phyloP scores from a whole-genome alignment of 352 stramenopile species.

The Phytopythium chamaehyphon region DNA sequence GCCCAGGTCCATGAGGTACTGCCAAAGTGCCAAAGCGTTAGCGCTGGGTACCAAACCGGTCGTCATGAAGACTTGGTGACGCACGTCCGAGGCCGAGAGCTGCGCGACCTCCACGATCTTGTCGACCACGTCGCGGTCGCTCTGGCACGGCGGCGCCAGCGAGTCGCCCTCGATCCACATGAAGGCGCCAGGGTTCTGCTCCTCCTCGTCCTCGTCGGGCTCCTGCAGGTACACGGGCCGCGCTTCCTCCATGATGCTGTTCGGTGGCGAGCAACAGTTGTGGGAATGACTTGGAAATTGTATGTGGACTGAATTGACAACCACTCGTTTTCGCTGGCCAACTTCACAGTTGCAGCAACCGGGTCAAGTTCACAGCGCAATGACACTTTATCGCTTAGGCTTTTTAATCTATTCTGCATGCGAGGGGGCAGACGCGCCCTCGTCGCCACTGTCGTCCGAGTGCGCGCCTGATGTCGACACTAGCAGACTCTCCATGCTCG shows the following conservation, averaged over 20 bases:
- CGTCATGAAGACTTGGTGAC: no score
- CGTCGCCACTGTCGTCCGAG: background rate
- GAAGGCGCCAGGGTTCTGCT: conserved; percentile 37
- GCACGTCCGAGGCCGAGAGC: conserved; percentile 36
- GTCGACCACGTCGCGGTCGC: conserved; percentile 47
- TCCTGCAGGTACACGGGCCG: conserved; percentile 19
- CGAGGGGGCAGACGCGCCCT: background rate
- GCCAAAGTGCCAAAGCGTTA: background rate
- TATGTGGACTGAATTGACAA: no score
- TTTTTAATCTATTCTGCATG: no score
- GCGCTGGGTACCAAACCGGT: background rate
- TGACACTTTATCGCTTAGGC: no score
- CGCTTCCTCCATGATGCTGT: conserved; percentile 7
- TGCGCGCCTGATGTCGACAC: conserved; percentile 6
- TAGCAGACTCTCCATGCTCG: conserved; percentile 57
- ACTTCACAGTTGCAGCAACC: no score
- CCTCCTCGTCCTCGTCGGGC: conserved; percentile 24
- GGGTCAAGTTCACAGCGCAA: no score
- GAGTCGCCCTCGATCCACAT: conserved; percentile 71
- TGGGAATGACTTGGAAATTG: no score
- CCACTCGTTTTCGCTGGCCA: no score
- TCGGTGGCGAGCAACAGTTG: background rate
- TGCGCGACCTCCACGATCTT: conserved; percentile 49
- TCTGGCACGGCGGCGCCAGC: conserved; percentile 54
- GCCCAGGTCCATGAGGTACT: conserved; percentile 54